Evolutionary conservation across 2,329 filamentous ascomycete species (phyloP), one percentile per base, ranked within the genome.

Genomic region (Cladobotryum mycophilum): DNA sequence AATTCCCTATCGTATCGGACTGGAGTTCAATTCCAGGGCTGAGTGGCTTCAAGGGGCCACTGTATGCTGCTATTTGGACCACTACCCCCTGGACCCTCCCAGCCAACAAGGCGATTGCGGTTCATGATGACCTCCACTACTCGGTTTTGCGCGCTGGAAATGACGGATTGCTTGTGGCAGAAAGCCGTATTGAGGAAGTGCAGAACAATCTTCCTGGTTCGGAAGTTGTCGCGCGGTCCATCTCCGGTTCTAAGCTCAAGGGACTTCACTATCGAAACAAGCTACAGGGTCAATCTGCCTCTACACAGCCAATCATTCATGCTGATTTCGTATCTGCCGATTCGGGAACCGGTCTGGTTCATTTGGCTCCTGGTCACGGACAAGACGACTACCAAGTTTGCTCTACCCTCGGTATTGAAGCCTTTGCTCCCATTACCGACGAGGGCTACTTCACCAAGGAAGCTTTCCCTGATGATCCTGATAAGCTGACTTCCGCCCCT

Each of bases 71-170:
- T n/a, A 88, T 97, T 47, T 99, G 93, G 93, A 99, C 93, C 2
- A 99, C 93, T 0, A 99, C 93, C 1, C 93, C 93, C 0, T 99
- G 93, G 93, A 99, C 93, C 0, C 74, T 99, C 5, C 92, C 93
- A 0, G 91, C 92, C 2, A 99, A 99, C 65, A 83, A 82, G 63
- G 91, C 89, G 0, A 90, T 99, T 64, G 91, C 89, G 2, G 78
- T 97, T 35, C 83, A 89, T 60, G 73, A 80, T 6, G 82, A 88
- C 37, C 70, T 97, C 54, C 73, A 82, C 41, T 99, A 97, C 65
- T 75, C 76, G 4, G 68, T 95, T 17, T 72, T 95, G 36, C 72
- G 76, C 49, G 73, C 79, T 1, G 73, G 73, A 1, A 65, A 65
- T 0, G 75, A 83, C 56, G 81, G 82, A 15, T 72, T 92, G 2